A percentile compares a stretch with the other conserved stretches of the same genome.
These are phyloP conservation scores for Cyanodermella asteris DNA, from an alignment of 2,329 filamentous ascomycete species.

Conservation along the genomic window DNA sequence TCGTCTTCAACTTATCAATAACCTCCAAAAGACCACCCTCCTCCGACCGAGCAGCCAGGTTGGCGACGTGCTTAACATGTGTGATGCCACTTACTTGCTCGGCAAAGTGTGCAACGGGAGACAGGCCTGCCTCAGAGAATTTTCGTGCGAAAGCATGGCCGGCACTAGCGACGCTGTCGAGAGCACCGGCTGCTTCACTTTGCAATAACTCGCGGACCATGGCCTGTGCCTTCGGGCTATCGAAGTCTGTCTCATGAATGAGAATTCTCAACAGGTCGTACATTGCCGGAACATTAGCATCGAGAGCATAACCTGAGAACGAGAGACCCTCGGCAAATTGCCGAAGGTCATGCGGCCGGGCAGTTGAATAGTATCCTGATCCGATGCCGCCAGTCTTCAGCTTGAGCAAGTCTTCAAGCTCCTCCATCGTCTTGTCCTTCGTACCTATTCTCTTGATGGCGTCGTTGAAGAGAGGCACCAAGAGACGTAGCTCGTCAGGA, in stretches of 20 bases:
- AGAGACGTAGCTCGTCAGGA: conserved; percentile 60
- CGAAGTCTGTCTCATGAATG: conserved; percentile 74
- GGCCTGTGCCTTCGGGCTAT: conserved; percentile 54
- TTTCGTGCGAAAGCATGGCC: conserved; percentile 74
- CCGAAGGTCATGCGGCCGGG: conserved; percentile 50
- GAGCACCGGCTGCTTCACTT: conserved; percentile 65
- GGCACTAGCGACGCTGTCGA: conserved; percentile 77
- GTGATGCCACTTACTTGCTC: conserved; percentile 82
- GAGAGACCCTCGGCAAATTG: conserved; percentile 60
- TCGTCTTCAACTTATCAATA: conserved; percentile 62
- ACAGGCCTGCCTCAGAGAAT: conserved; percentile 62
- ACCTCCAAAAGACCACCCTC: conserved; percentile 51
- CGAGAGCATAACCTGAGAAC: conserved; percentile 69
- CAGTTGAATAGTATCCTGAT: conserved; percentile 61
- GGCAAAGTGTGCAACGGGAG: conserved; percentile 45
- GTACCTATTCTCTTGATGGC: conserved; percentile 86
- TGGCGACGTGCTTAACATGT: conserved; percentile 67
- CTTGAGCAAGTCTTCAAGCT: conserved; percentile 89
- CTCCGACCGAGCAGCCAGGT: conserved; percentile 49
- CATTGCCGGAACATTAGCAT: conserved; percentile 79
- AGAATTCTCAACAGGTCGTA: conserved; percentile 64
- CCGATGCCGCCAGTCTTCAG: conserved; percentile 83
- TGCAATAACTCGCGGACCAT: conserved; percentile 76
- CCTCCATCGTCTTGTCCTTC: conserved; percentile 69
- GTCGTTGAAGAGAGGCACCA: conserved; percentile 80